These are phyloP conservation scores for Boletus sp. DNA, from an alignment of 768 basidiomycete species.

Conservation along the genomic window DNA sequence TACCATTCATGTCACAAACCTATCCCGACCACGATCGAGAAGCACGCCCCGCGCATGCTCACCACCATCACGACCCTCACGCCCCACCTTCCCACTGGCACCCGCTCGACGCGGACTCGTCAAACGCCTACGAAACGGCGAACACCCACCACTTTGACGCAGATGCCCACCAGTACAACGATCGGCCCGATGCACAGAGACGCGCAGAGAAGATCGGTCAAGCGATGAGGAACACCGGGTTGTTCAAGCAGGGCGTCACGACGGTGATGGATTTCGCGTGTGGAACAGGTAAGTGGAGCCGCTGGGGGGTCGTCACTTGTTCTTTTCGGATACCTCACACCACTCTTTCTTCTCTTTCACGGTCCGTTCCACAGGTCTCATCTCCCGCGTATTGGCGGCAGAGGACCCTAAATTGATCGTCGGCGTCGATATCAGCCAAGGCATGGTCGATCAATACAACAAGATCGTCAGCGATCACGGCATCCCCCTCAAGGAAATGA, in stretches of 20 bases:
- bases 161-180: slow-evolving; percentile 25
- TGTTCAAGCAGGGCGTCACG: slow-evolving; percentile 56
- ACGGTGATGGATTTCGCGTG: slow-evolving; percentile 73
- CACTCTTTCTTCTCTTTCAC: too few relatives aligned
- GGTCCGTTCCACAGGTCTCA: slow-evolving; percentile 43
- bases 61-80: neutral
- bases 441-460: slow-evolving; percentile 68
- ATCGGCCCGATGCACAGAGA: slow-evolving; percentile 17
- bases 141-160: slow-evolving; percentile 29
- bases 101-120: neutral
- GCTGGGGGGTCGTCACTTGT: neutral
- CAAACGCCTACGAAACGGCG: slow-evolving; percentile 19
- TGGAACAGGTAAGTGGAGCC: slow-evolving; percentile 50
- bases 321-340: too few relatives aligned
- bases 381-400: slow-evolving; percentile 61
- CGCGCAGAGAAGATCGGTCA: slow-evolving; percentile 22
- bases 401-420: slow-evolving; percentile 60
- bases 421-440: slow-evolving; percentile 76
- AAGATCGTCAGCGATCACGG: slow-evolving; percentile 56
- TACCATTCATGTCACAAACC: too few relatives aligned
- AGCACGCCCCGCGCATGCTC: neutral
- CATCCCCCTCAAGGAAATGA: slow-evolving; percentile 63
- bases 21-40: neutral
- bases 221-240: slow-evolving; percentile 36
- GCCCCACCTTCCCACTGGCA: neutral